A percentile compares a stretch with the other conserved stretches of the same genome.
These are phyloP conservation scores for Colletotrichum sp. DNA, from an alignment of 2,329 filamentous ascomycete genomes.

Conservation along the genomic window DNA sequence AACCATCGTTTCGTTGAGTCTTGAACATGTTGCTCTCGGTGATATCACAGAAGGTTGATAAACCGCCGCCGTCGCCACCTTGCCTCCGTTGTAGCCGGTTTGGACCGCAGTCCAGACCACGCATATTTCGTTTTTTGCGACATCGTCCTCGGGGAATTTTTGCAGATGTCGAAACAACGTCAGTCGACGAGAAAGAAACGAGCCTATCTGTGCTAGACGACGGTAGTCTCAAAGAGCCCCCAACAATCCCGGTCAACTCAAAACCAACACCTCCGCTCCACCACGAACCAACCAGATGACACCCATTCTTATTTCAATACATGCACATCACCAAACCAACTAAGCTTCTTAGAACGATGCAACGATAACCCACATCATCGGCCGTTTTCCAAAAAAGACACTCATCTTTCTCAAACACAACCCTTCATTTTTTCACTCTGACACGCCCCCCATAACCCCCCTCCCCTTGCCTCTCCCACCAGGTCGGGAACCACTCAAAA, in stretches of 20 bases:
- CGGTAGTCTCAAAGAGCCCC: not conserved
- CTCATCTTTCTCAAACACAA: conserved; percentile 2
- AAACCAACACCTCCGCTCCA: not conserved
- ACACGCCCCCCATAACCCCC: not conserved
- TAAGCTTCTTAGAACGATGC: not conserved
- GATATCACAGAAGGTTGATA: not conserved
- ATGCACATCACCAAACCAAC: not conserved
- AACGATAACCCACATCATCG: not conserved
- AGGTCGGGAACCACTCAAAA: not conserved
- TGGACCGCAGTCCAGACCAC: not conserved
- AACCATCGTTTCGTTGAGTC: not conserved
- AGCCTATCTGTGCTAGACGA: not conserved
- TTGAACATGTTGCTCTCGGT: not conserved
- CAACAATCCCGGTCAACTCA: not conserved
- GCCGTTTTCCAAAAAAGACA: not conserved
- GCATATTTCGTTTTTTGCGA: not conserved
- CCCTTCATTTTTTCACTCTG: not conserved
- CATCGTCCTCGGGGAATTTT: not conserved
- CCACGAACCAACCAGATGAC: not conserved
- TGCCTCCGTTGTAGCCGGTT: not conserved
- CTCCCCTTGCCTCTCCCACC: not conserved
- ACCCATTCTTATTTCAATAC: not conserved
- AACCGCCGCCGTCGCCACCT: not conserved
- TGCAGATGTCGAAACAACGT: not conserved
- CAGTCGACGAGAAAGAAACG: not conserved